Base-by-base conservation (phyloP, 2,329 filamentous ascomycete species). In the Amesomyces nigricolor region DNA sequence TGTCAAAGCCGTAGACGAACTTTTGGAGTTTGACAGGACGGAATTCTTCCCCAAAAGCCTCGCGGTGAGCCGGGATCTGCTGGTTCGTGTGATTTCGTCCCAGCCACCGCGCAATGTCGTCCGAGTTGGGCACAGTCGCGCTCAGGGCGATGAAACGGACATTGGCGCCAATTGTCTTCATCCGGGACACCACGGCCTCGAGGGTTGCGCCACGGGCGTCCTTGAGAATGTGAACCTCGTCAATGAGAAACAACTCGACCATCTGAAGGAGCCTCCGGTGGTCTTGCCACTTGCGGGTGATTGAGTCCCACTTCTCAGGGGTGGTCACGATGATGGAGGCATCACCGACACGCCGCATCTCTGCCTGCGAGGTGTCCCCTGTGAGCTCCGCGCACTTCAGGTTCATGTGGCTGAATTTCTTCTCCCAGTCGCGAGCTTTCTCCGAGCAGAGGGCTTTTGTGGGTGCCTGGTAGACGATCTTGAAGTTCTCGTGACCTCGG, bases 221-320 rank as follows among this genome's bases (percentile, higher is more conserved):
- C 64, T 90, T 92, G 51, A 95, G 76, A 37, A 94, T 90, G 62
- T 95, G 89, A 0, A 95, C 88, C 66, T 95, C 89, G 63, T 95
- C 89, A 54, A 95, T 91, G 17, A 95, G 77, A 59, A 94, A 89
- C 0, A 95, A 73, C 58, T 86, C 88, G 45, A 95, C 81, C 59
- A 91, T 76, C 56, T 86, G 80, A 70, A 95, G 82, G 16, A 95
- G 73, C 60, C 78, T 87, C 51, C 79, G 78, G 64, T 95, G 87
- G 63, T 95, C 89, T 62, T 85, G 83, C 90, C 90, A 95, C 66
- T 89, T 91, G 16, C 89, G 78, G 0, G 90, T 95, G 68, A 94
- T 85, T 57, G 88, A 92, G 66, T 95, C 89, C 89, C 89, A 95
- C 66, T 95, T 95, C 70, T 95, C 89, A 0, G 90, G 89, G 0